Evolutionary conservation across 225 moss, liverwort and hornwort genomes (phyloP).

Genomic region (Neckera pumila): DNA sequence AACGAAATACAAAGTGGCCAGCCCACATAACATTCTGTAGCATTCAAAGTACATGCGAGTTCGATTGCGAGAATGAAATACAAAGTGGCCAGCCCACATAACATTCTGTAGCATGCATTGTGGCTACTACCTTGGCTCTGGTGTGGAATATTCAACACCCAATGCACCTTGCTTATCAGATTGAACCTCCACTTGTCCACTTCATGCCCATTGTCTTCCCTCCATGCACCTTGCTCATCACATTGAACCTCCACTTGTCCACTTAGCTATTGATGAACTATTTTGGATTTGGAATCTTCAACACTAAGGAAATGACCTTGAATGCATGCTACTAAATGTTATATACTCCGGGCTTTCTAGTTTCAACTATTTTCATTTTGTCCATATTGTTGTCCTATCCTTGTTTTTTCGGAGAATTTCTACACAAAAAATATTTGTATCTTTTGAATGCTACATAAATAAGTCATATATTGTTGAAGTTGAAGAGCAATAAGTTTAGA

Average conservation of each 20-base stretch:
- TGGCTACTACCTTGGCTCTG: background rate
- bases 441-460: background rate
- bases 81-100: too few relatives aligned
- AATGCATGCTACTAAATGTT: background rate
- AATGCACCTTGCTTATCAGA: too few relatives aligned
- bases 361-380: background rate
- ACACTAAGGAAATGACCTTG: background rate
- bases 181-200: too few relatives aligned
- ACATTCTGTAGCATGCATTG: background rate
- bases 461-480: too few relatives aligned
- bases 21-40: background rate
- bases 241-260: background rate
- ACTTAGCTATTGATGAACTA: background rate
- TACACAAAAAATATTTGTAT: too few relatives aligned
- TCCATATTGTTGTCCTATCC: background rate
- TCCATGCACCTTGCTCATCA: background rate
- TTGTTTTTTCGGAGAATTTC: background rate
- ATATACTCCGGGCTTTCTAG: too few relatives aligned
- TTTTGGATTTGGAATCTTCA: background rate
- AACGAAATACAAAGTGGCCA: background rate
- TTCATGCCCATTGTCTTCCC: background rate
- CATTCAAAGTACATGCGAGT: too few relatives aligned
- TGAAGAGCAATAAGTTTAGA: background rate
- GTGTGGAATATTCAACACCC: too few relatives aligned
- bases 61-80: too few relatives aligned